phyloP scores from a whole-genome alignment of 139 green algal species.

The Chlorella sp. region DNA sequence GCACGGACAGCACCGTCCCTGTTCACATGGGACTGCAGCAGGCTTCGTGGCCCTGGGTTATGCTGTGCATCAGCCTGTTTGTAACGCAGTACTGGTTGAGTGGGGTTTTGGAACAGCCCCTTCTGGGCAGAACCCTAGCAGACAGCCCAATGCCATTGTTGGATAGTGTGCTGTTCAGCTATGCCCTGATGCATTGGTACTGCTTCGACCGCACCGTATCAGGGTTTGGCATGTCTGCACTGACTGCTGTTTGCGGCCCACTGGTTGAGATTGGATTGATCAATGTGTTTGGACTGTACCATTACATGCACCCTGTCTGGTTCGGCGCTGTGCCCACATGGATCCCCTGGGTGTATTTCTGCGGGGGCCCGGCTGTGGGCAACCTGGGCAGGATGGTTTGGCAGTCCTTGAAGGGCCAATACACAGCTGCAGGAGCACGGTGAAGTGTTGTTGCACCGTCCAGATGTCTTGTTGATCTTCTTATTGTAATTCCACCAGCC shows the following conservation, averaged over 20 bases:
- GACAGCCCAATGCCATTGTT: no score
- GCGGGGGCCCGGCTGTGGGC: constrained; percentile 26
- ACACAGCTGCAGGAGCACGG: no score
- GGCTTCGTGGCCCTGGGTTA: constrained; percentile 6
- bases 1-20: no score
- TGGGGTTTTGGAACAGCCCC: constrained; percentile 3
- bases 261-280: no score
- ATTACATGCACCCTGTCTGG: no score
- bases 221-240: constrained; percentile 12
- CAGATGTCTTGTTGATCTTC: no score
- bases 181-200: neutral
- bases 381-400: constrained; percentile 19
- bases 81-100: constrained; percentile 21
- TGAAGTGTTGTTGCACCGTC: no score
- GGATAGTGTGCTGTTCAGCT: neutral
- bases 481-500: no score
- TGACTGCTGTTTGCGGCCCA: no score
- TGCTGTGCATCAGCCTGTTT: constrained; percentile 23
- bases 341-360: constrained; percentile 40
- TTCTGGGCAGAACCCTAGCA: neutral
- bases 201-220: constrained; percentile 13
- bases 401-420: no score
- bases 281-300: no score
- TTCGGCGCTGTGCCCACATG: constrained; percentile 22
- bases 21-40: no score